Evolutionary conservation across 2,329 filamentous ascomycete genomes (phyloP).

Genomic region (Xylaria sp.): DNA sequence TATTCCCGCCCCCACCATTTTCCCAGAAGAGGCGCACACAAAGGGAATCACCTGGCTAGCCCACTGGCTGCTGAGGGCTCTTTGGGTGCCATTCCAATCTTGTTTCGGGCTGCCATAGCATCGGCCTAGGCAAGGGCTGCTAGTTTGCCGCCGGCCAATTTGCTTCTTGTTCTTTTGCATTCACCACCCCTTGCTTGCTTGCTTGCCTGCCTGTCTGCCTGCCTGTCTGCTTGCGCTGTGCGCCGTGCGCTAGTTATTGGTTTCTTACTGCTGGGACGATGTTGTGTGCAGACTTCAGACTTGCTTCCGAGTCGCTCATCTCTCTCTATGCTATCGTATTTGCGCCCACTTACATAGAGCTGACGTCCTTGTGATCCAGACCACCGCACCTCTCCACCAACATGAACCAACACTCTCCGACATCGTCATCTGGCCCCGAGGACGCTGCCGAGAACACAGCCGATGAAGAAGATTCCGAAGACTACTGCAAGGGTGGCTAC

Average conservation of each 20-base stretch:
- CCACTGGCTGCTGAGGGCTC: constrained; percentile 27
- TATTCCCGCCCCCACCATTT: constrained; percentile 34
- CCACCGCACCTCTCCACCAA: constrained; percentile 65
- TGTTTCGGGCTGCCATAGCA: constrained; percentile 44
- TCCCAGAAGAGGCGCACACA: constrained; percentile 31
- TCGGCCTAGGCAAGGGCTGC: constrained; percentile 33
- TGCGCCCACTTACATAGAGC: constrained; percentile 36
- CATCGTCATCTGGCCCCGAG: constrained; percentile 80
- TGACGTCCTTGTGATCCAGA: constrained; percentile 54
- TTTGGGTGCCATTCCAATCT: constrained; percentile 36
- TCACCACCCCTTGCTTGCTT: constrained; percentile 1
- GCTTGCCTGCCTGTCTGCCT: constrained; percentile 7
- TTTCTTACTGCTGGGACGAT: constrained; percentile 17
- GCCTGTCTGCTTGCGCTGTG: constrained; percentile 36
- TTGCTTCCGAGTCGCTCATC: constrained; percentile 14
- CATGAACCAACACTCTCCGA: constrained; percentile 76
- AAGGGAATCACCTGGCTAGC: constrained; percentile 37
- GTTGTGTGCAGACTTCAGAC: constrained; percentile 19
- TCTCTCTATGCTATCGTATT: constrained; percentile 20
- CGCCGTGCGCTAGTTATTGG: constrained; percentile 35
- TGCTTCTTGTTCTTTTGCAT: constrained; percentile 12
- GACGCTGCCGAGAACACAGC: constrained; percentile 91
- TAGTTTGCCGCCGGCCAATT: constrained; percentile 38
- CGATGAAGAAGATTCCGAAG: constrained; percentile 98
- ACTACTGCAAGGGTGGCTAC: constrained; percentile 99